These are phyloP conservation scores for Chaetomium globosum DNA, from an alignment of 2,329 filamentous ascomycete genomes.

Conservation along the genomic window DNA sequence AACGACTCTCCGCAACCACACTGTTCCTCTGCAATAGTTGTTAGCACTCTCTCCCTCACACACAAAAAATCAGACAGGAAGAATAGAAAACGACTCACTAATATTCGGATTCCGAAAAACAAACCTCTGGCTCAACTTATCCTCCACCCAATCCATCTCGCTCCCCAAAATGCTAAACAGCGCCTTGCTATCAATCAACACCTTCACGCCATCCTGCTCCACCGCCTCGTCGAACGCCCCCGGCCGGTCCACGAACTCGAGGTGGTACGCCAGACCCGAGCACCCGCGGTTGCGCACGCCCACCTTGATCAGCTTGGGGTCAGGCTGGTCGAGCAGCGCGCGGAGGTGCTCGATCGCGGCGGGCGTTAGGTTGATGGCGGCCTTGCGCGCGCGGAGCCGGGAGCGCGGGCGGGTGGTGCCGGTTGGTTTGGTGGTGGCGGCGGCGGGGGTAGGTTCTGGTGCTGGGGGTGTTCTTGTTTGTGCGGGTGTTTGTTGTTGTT, in stretches of 20 bases:
- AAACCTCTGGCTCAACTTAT: slow-evolving; percentile 89
- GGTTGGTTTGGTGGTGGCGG: slow-evolving; percentile 46
- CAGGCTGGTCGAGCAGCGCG: slow-evolving; percentile 76
- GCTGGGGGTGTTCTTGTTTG: neutral
- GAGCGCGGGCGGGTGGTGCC: slow-evolving; percentile 41
- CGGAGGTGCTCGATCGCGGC: slow-evolving; percentile 78
- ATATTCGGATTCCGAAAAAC: slow-evolving; percentile 98
- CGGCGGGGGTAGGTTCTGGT: neutral
- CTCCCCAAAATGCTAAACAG: slow-evolving; percentile 97
- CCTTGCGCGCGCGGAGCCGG: slow-evolving; percentile 76
- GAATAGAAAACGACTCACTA: slow-evolving; percentile 66
- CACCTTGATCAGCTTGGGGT: slow-evolving; percentile 90
- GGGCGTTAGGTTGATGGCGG: slow-evolving; percentile 83
- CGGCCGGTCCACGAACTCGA: slow-evolving; percentile 93
- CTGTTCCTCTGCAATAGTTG: slow-evolving; percentile 74
- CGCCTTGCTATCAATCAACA: slow-evolving; percentile 95
- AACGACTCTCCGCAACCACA: slow-evolving; percentile 97
- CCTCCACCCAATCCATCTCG: slow-evolving; percentile 99
- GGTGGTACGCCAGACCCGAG: slow-evolving; percentile 87
- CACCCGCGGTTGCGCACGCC: slow-evolving; percentile 93
- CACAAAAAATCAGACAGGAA: no score
- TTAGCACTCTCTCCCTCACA: no score
- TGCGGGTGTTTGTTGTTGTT: slow-evolving; percentile 29
- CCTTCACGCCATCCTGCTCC: slow-evolving; percentile 93
- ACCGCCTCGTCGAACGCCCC: slow-evolving; percentile 87